Conservation (phyloP, 768 basidiomycete genomes). For the Cytidiella melzeri region DNA sequence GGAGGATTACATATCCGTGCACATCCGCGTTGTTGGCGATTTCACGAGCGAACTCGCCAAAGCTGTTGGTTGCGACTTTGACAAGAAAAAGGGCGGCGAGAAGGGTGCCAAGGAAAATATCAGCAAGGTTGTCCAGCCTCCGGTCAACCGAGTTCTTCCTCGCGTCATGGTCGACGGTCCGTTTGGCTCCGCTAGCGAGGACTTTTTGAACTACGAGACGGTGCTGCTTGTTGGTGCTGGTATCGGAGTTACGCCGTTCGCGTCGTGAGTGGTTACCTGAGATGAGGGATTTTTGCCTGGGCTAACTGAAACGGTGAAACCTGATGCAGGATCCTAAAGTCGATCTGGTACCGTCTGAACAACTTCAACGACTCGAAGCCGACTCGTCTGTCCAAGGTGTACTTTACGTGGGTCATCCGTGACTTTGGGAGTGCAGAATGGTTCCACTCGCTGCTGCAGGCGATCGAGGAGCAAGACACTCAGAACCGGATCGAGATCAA, state of each 20-base stretch:
- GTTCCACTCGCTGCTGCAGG: slow-evolving; percentile 91
- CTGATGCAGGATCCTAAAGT: slow-evolving; percentile 74
- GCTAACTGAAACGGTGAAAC: slow-evolving; percentile 1
- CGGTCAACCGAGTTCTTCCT: slow-evolving; percentile 70
- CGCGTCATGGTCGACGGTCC: slow-evolving; percentile 96
- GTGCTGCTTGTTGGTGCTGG: slow-evolving; percentile 88
- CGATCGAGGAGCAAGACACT: slow-evolving; percentile 89
- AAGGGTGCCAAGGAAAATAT: slow-evolving; percentile 32
- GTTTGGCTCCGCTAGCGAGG: slow-evolving; percentile 89
- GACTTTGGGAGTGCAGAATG: slow-evolving; percentile 87
- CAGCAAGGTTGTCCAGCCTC: slow-evolving; percentile 59
- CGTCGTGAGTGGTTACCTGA: slow-evolving; percentile 82
- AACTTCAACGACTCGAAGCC: slow-evolving; percentile 67
- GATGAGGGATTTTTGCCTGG: no score
- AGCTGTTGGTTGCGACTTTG: slow-evolving; percentile 80
- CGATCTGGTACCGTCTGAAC: slow-evolving; percentile 97
- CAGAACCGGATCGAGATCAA: slow-evolving; percentile 87
- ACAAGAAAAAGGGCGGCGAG: slow-evolving; percentile 42
- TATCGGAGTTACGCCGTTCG: slow-evolving; percentile 96
- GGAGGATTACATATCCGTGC: slow-evolving; percentile 91
- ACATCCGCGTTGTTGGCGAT: slow-evolving; percentile 89
- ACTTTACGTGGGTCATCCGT: slow-evolving; percentile 94
- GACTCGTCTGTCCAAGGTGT: slow-evolving; percentile 85
- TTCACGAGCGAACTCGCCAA: slow-evolving; percentile 81
- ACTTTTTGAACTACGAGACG: slow-evolving; percentile 86